Percentiles rank a stretch among this genome's conserved stretches.
Evolutionary conservation across 1,284 basidiomycete genomes (phyloP).

Genomic region (Puccinia triticina): DNA sequence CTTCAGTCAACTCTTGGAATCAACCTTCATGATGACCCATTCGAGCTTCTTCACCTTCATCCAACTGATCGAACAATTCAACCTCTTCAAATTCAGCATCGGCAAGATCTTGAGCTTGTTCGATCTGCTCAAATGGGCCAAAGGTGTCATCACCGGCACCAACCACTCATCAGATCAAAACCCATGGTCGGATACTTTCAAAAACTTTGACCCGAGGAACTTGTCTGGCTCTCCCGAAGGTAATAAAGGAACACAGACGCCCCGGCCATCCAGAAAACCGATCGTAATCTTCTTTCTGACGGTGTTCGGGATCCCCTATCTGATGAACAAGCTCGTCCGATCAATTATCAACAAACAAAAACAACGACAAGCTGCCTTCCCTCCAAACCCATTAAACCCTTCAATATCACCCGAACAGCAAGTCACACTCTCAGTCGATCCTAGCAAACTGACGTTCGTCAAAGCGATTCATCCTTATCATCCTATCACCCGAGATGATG

Average conservation of each 20-base stretch:
- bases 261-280: slow-evolving; percentile 70
- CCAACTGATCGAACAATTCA: slow-evolving; percentile 93
- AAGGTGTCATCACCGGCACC: slow-evolving; percentile 55
- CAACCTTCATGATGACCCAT: slow-evolving; percentile 98
- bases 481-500: slow-evolving; percentile 43
- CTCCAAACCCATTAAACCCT: slow-evolving; percentile 66
- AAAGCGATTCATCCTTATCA: slow-evolving; percentile 80
- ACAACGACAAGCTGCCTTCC: slow-evolving; percentile 51
- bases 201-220: slow-evolving; percentile 56
- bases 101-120: slow-evolving; percentile 92
- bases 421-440: slow-evolving; percentile 62
- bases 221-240: slow-evolving; percentile 2
- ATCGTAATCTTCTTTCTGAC: slow-evolving; percentile 92
- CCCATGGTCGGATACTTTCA: slow-evolving; percentile 57
- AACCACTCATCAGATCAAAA: slow-evolving; percentile 48
- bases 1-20: slow-evolving; percentile 96
- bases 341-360: slow-evolving; percentile 67
- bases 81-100: slow-evolving; percentile 83
- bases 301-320: slow-evolving; percentile 89
- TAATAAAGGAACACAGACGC: slow-evolving; percentile 52
- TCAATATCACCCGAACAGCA: slow-evolving; percentile 63
- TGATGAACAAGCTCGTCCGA: slow-evolving; percentile 86
- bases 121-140: slow-evolving; percentile 62
- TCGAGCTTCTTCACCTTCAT: slow-evolving; percentile 99
- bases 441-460: slow-evolving; percentile 76